These are phyloP conservation scores for Penicillium subrubescens DNA, from an alignment of 495 filamentous ascomycete species.

Conservation along the genomic window DNA sequence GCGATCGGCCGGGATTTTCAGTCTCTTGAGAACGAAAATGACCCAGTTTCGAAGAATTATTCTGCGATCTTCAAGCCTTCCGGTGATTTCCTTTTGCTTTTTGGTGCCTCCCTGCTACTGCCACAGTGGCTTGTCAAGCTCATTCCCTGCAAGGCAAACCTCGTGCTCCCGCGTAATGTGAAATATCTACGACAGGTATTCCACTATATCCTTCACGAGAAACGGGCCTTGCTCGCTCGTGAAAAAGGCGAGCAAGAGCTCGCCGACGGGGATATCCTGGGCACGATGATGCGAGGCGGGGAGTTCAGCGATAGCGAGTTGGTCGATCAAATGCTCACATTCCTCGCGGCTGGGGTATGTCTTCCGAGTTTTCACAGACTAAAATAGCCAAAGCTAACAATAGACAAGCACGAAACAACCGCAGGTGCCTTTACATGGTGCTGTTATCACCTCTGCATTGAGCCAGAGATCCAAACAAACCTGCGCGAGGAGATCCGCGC, in stretches of 20 bases:
- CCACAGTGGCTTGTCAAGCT: slow-evolving; percentile 43
- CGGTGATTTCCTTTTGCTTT: too few species aligned
- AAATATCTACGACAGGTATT: slow-evolving; percentile 60
- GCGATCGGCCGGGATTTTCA: too few species aligned
- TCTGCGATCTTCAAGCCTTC: too few species aligned
- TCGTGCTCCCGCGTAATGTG: slow-evolving; percentile 54
- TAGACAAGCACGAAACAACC: slow-evolving; percentile 49
- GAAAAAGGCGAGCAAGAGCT: slow-evolving; percentile 55
- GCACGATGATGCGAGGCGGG: slow-evolving; percentile 45
- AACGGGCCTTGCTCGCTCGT: slow-evolving; percentile 48
- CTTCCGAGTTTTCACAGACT: background rate
- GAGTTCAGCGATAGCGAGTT: slow-evolving; percentile 53
- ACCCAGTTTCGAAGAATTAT: too few species aligned
- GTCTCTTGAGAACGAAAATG: too few species aligned
- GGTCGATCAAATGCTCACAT: slow-evolving; percentile 53
- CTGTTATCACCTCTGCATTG: slow-evolving; percentile 44
- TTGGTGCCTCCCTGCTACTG: too few species aligned
- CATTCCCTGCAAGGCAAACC: slow-evolving; percentile 67
- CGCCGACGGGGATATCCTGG: slow-evolving; percentile 69
- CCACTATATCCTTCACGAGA: slow-evolving; percentile 64
- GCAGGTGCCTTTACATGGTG: slow-evolving; percentile 53
- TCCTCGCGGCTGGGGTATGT: slow-evolving; percentile 48
- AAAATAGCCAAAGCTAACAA: slow-evolving; percentile 16
- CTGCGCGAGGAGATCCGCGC: slow-evolving; percentile 46
- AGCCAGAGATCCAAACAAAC: slow-evolving; percentile 43